phyloP scores from a whole-genome alignment of 176 grass and related monocot species.

The Zea luxurians region DNA sequence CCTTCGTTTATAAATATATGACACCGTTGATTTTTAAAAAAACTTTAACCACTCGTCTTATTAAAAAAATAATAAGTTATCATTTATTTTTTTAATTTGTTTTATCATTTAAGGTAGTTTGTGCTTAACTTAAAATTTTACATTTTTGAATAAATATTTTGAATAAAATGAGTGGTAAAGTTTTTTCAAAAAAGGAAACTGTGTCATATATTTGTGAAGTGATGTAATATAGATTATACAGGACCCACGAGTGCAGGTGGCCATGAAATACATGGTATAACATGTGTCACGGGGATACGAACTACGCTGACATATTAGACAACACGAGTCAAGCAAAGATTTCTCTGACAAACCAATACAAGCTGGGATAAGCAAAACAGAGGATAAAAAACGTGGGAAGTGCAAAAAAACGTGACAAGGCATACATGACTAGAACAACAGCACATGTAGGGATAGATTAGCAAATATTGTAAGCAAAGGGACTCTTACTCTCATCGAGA shows the following conservation, averaged over 20 bases:
- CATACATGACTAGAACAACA: slow-evolving; percentile 60
- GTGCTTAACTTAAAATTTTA: no score
- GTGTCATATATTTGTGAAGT: no score
- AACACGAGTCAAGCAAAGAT: slow-evolving; percentile 54
- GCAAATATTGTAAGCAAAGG: not conserved
- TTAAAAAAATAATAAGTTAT: no score
- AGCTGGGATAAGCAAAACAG: slow-evolving; percentile 81
- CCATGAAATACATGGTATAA: slow-evolving; percentile 5
- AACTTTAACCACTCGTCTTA: no score
- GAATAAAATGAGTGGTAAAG: no score
- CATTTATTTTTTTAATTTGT: no score
- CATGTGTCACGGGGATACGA: not conserved
- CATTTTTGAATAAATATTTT: no score
- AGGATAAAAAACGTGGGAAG: slow-evolving; percentile 81
- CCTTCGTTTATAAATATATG: no score
- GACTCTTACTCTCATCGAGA: no score
- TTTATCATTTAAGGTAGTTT: no score
- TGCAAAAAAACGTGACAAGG: slow-evolving; percentile 75
- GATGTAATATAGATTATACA: slow-evolving; percentile 22
- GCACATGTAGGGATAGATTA: slow-evolving; percentile 61
- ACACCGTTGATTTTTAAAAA: no score
- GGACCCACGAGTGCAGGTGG: not conserved
- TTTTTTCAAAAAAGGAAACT: no score
- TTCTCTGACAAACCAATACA: slow-evolving; percentile 83
- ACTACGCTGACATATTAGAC: slow-evolving; percentile 1